Percentiles rank a stretch among this genome's conserved stretches.
Evolutionary conservation across 2,329 filamentous ascomycete species (phyloP).

Genomic region (Ophiognomonia clavigignenti-juglandacearum): DNA sequence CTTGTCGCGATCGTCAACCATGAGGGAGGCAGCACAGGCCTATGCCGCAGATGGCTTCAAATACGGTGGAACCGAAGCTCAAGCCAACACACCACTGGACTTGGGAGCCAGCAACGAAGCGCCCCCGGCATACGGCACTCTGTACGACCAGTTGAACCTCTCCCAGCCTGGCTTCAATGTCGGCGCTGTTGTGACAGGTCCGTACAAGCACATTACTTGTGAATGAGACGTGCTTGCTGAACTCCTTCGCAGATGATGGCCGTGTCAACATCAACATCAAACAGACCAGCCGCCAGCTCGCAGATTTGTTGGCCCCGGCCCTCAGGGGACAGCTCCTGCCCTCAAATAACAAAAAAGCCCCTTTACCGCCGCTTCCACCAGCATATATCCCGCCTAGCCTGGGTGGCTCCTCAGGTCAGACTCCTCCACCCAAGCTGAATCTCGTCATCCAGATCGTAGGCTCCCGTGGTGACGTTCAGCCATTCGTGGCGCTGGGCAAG

Average conservation of each 20-base stretch:
- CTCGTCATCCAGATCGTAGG: constrained; percentile 73
- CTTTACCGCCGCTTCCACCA: constrained; percentile 47
- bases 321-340: constrained; percentile 47
- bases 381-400: constrained; percentile 70
- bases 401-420: constrained; percentile 56
- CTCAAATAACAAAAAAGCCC: constrained; percentile 26
- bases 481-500: constrained; percentile 66
- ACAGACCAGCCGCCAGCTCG: constrained; percentile 61
- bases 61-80: neutral
- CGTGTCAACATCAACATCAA: constrained; percentile 77
- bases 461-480: constrained; percentile 70
- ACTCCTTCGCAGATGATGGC: constrained; percentile 56
- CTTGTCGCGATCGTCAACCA: neutral
- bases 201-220: neutral
- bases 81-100: constrained; percentile 28
- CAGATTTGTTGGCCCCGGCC: constrained; percentile 62
- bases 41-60: constrained; percentile 34
- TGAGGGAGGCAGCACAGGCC: constrained; percentile 14
- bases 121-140: constrained; percentile 56
- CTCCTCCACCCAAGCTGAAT: constrained; percentile 56
- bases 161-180: constrained; percentile 60
- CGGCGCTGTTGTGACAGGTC: constrained; percentile 54
- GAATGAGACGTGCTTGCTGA: neutral
- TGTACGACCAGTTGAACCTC: constrained; percentile 51
- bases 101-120: constrained; percentile 36